Base-by-base conservation (phyloP, 352 stramenopile species). In the Elongisporangium anandrum region DNA sequence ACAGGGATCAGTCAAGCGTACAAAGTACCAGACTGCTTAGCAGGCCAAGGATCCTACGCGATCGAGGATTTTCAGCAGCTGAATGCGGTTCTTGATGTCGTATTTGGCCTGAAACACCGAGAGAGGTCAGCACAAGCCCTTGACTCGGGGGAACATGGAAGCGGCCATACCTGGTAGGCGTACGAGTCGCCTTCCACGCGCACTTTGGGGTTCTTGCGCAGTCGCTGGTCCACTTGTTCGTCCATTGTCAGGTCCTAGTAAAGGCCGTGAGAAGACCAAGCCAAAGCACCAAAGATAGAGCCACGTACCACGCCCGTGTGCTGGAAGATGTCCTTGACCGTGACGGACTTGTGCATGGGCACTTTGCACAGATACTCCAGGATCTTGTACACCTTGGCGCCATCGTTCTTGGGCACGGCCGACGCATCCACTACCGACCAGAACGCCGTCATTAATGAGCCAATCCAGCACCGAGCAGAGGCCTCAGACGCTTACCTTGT, bases 161-260 rank as follows among this genome's bases (percentile, higher is more conserved):
- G 23, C 12, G 26, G 1, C 21, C 64, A 56, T 53, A 87, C 79
- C 72, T 89, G 83, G 63, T 95, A 95, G 5, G 85, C 85, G 66
- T 92, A 95, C 60, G 80, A 75, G 20, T 91, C 73, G 60, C 78
- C 80, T 59, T 88, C 69, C 1, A 90, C 60, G 51, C 81, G 81
- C 54, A 95, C 79, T 75, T 95, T 95, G 17, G 83, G 81, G 64
- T 95, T 95, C 58, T 95, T 93, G 54, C 90, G 90, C 3, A 95
- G 74, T 0, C 84, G 81, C 58, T 95, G 81, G 57, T 88, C 80
- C 48, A 94, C 81, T 81, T 92, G 82, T 24, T 92, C 84, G 57
- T 91, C 81, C 76, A 92, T 89, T 1, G 71, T 79, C 13, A 90
- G 70, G 64, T 91, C 79, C 81, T 92, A 59, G 12, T 22, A 59